phyloP scores from a whole-genome alignment of 306 rosid genomes.

The Sphenostylis stenocarpa region DNA sequence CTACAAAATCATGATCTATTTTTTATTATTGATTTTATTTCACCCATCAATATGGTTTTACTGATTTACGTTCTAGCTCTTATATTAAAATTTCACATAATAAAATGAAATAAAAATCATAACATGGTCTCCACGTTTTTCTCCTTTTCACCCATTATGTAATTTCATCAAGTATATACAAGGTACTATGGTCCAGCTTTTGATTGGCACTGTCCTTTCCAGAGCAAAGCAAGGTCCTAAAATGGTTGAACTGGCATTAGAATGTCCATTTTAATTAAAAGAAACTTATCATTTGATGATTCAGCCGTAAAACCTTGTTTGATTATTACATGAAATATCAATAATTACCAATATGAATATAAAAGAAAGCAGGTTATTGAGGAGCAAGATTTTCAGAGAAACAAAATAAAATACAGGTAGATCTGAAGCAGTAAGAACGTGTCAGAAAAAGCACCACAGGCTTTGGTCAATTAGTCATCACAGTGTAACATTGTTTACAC shows the following conservation, averaged over 20 bases:
- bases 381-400: background rate
- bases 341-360: no score
- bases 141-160: no score
- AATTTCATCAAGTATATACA: background rate
- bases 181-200: background rate
- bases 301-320: no score
- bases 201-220: background rate
- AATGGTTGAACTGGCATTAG: no score
- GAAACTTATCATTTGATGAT: no score
- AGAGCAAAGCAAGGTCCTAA: background rate
- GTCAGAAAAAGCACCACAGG: background rate
- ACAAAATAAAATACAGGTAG: background rate
- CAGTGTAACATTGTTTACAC: background rate
- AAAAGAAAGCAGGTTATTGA: background rate
- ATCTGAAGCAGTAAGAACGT: background rate
- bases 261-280: background rate
- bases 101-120: background rate
- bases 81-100: background rate
- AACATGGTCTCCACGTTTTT: background rate
- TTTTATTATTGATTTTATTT: background rate
- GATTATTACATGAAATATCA: no score
- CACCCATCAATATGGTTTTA: background rate
- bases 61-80: background rate
- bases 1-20: background rate
- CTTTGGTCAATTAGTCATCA: constrained; percentile 1